These are phyloP conservation scores for Akanthomyces dipterigenus DNA, from an alignment of 2,329 filamentous ascomycete species.

Conservation along the genomic window DNA sequence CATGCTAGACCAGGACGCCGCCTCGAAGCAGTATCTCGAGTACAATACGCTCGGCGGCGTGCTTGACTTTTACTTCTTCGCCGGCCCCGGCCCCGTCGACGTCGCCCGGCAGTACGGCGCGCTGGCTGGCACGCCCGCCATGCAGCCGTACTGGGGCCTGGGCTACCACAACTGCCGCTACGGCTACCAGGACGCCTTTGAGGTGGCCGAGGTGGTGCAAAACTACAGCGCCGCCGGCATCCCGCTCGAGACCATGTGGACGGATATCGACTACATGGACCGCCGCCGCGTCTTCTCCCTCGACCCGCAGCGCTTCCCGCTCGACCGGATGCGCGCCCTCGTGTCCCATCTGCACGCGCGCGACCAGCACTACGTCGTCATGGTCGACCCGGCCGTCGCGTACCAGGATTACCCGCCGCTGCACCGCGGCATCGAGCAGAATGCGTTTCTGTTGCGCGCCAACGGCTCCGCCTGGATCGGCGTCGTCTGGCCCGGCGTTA, in stretches of 20 bases:
- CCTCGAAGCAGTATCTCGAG: constrained; percentile 62
- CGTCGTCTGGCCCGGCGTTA: constrained; percentile 72
- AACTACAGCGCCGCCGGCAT: constrained; percentile 61
- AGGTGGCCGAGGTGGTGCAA: constrained; percentile 56
- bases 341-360: constrained; percentile 59
- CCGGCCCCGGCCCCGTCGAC: constrained; percentile 61
- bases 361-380: constrained; percentile 66
- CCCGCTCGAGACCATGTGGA: constrained; percentile 51
- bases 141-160: constrained; percentile 77
- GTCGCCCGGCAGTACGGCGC: constrained; percentile 66
- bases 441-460: constrained; percentile 38
- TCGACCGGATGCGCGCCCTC: constrained; percentile 54
- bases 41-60: constrained; percentile 75
- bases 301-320: constrained; percentile 57
- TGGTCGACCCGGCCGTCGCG: constrained; percentile 68
- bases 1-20: constrained; percentile 54
- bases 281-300: constrained; percentile 48
- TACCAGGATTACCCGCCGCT: constrained; percentile 45
- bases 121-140: constrained; percentile 62
- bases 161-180: constrained; percentile 72
- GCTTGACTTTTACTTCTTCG: constrained; percentile 76
- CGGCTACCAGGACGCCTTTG: constrained; percentile 68
- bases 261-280: constrained; percentile 36
- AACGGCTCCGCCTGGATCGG: constrained; percentile 53
- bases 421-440: constrained; percentile 32